Base-by-base conservation (phyloP, 164 flowering plant species). In the Annona squamosa region DNA sequence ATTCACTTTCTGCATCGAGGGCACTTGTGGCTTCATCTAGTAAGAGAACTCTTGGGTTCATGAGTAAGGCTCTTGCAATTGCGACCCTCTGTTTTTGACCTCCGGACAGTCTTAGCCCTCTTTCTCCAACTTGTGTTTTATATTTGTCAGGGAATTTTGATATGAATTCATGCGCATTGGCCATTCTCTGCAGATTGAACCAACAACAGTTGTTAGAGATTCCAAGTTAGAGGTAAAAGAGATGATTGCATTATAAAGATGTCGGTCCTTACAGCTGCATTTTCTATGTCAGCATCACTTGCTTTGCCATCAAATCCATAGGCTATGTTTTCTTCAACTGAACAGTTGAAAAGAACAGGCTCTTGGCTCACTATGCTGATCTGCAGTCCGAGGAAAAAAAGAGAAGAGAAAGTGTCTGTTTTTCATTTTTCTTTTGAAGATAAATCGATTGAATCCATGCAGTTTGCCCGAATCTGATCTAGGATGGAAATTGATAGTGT, bases 11-110 rank as follows among this genome's bases (percentile, higher is more conserved):
- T 44, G 98, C 99, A 82, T 96, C 99, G 26, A 96, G 86, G 46
- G 98, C 99, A 73, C 99, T 96, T 3, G 99, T 96, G 69, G 99
- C 99, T 83, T 96, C 99, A 84, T 96, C 99, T 71, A 93, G 74
- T 5, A 96, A 86, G 57, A 96, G 87, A 77, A 93, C 80, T 80
- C 79, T 93, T 1, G 99, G 99, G 78, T 96, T 82, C 97, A 92
- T 93, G 62, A 96, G 80, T 7, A 96, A 78, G 56, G 99, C 99
- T 79, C 98, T 91, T 17, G 99, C 98, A 78, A 93, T 96, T 48
- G 98, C 97, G 41, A 93, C 79, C 79, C 98, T 88, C 74, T 96
- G 99, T 73, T 93, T 95, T 80, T 95, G 98, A 4, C 99, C 98
- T 48, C 99, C 98, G 0, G 99, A 93, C 17, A 96, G 90, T 83